phyloP scores from a whole-genome alignment of 2,329 filamentous ascomycete species.

The Penicillium sumatraense region DNA sequence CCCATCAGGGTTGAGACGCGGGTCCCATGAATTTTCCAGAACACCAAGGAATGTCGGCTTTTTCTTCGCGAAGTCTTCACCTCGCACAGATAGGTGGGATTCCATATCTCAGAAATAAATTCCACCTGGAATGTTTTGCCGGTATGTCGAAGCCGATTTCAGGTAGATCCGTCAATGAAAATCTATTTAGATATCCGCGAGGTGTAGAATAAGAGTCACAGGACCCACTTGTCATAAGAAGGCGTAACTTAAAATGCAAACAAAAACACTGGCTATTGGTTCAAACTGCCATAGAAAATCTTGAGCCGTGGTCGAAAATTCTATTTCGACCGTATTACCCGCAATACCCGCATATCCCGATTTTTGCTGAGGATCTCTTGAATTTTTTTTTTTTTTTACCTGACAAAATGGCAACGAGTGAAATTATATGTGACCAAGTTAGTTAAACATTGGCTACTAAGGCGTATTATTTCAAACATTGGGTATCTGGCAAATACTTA shows the following conservation, averaged over 20 bases:
- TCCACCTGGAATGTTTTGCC: not conserved
- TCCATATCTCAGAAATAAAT: not conserved
- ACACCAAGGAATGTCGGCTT: conserved; percentile 3
- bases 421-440: too few relatives aligned
- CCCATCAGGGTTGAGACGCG: conserved; percentile 35
- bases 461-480: not conserved
- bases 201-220: not conserved
- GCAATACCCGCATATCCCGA: not conserved
- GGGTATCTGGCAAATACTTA: not conserved
- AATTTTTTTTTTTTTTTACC: not conserved
- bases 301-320: not conserved
- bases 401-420: not conserved
- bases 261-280: not conserved
- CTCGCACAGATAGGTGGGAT: not conserved
- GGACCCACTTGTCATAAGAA: not conserved
- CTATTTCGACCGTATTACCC: not conserved
- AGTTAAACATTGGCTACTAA: too few relatives aligned
- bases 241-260: not conserved
- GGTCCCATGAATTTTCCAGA: conserved; percentile 49
- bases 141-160: not conserved
- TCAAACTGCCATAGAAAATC: not conserved
- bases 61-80: not conserved
- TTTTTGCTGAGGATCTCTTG: not conserved
- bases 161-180: not conserved
- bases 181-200: not conserved